Conservation (phyloP, 768 basidiomycete genomes). For the Termitomyces sp. region DNA sequence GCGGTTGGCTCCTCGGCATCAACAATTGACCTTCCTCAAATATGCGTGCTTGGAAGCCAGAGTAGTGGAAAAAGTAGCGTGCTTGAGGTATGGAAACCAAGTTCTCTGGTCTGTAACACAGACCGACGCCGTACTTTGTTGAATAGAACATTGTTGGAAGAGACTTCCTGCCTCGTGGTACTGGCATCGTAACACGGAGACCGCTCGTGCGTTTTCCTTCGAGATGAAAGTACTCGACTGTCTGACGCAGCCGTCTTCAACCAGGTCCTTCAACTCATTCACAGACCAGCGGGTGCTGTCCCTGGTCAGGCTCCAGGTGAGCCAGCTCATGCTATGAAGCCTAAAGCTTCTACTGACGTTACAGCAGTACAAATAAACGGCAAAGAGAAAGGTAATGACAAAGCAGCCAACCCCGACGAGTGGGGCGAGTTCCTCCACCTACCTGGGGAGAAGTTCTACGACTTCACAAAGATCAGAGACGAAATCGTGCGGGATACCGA, state of each 20-base stretch:
- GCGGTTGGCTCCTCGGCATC: conserved; percentile 76
- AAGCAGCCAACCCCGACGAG: conserved; percentile 85
- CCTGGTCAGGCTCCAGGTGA: conserved; percentile 32
- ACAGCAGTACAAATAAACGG: conserved; percentile 40
- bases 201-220: conserved; percentile 65
- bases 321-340: conserved; percentile 17
- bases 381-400: conserved; percentile 53
- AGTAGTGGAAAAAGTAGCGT: conserved; percentile 94
- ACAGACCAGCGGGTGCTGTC: conserved; percentile 60
- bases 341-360: conserved; percentile 14
- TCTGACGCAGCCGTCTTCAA: conserved; percentile 4
- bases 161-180: conserved; percentile 98
- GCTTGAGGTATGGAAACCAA: conserved; percentile 59
- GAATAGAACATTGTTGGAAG: conserved; percentile 93
- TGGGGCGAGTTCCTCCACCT: conserved; percentile 99
- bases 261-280: conserved; percentile 91
- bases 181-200: conserved; percentile 96
- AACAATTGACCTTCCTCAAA: conserved; percentile 87
- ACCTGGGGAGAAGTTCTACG: conserved; percentile 96
- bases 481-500: conserved; percentile 98
- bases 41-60: conserved; percentile 88
- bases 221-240: background rate
- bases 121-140: conserved; percentile 8
- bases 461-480: conserved; percentile 94
- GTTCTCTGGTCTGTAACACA: background rate